phyloP scores from a whole-genome alignment of 2,329 filamentous ascomycete species.

The Coleophoma cylindrospora region DNA sequence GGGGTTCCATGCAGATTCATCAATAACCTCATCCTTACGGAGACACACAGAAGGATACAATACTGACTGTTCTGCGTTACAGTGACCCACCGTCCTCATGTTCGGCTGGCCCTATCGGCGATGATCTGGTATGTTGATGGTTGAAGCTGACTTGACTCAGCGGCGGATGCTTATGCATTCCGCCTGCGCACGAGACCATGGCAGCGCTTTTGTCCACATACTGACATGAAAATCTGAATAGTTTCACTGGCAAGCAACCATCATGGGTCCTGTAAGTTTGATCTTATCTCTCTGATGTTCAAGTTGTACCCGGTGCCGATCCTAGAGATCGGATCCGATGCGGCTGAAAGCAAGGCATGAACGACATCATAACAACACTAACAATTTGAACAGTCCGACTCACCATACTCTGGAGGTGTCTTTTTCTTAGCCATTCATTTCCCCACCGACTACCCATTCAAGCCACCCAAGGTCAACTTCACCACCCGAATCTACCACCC shows the following conservation, averaged over 20 bases:
- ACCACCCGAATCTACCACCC: slow-evolving; percentile 99
- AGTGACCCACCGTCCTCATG: slow-evolving; percentile 98
- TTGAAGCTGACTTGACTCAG: too few species aligned
- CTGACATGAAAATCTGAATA: slow-evolving; percentile 37
- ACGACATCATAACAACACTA: slow-evolving; percentile 2
- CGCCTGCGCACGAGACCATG: slow-evolving; percentile 17
- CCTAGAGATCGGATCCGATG: slow-evolving; percentile 4
- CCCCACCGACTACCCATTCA: slow-evolving; percentile 99
- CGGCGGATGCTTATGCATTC: too few species aligned
- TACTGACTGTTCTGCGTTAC: slow-evolving; percentile 19
- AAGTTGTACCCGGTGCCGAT: slow-evolving; percentile 4
- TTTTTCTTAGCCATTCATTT: slow-evolving; percentile 99
- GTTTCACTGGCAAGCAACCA: slow-evolving; percentile 99
- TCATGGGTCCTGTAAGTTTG: slow-evolving; percentile 93
- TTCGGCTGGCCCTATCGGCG: slow-evolving; percentile 93
- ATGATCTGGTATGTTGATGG: slow-evolving; percentile 80
- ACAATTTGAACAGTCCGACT: slow-evolving; percentile 64
- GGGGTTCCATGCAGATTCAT: slow-evolving; percentile 25
- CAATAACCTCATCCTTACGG: slow-evolving; percentile 23
- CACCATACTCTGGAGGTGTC: slow-evolving; percentile 94
- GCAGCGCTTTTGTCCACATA: slow-evolving; percentile 7
- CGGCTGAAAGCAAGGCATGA: slow-evolving; percentile 10
- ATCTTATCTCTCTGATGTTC: slow-evolving; percentile 17
- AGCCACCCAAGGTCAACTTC: slow-evolving; percentile 99
- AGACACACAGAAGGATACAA: slow-evolving; percentile 5